A percentile compares a stretch with the other conserved stretches of the same genome.
Conservation (phyloP, 2,329 filamentous ascomycete species). For the Dryadomyces quercivorus region DNA sequence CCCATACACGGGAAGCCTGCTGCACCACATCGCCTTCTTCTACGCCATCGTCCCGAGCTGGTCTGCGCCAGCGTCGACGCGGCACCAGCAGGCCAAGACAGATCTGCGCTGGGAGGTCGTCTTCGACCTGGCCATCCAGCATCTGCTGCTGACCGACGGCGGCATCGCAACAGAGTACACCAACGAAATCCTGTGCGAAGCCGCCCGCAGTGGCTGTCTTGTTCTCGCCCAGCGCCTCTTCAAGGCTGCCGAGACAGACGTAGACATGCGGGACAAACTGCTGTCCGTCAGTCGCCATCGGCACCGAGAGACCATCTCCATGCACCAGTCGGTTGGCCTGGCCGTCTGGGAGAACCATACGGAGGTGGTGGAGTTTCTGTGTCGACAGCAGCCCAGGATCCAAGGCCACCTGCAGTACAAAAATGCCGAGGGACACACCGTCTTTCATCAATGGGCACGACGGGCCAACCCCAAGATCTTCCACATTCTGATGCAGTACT, state of each 20-base stretch:
- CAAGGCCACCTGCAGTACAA: neutral
- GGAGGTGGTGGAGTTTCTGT: too few relatives aligned
- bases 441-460: conserved; percentile 1
- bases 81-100: neutral
- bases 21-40: neutral
- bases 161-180: too few relatives aligned
- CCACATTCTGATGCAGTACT: neutral
- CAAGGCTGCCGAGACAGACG: neutral
- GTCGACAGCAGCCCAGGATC: too few relatives aligned
- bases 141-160: neutral
- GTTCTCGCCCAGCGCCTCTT: neutral
- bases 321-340: too few relatives aligned
- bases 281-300: neutral
- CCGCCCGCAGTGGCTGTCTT: conserved; percentile 1
- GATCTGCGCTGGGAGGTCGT: neutral
- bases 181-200: neutral
- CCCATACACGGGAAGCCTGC: neutral
- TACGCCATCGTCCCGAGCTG: neutral
- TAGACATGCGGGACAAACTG: neutral
- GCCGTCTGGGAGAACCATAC: too few relatives aligned
- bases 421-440: neutral
- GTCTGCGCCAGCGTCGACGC: neutral
- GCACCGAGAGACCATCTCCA: too few relatives aligned
- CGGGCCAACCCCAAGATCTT: neutral
- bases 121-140: neutral